A percentile compares a stretch with the other conserved stretches of the same genome.
phyloP scores from a whole-genome alignment of 2,329 filamentous ascomycete species.

The Colletotrichum destructivum region DNA sequence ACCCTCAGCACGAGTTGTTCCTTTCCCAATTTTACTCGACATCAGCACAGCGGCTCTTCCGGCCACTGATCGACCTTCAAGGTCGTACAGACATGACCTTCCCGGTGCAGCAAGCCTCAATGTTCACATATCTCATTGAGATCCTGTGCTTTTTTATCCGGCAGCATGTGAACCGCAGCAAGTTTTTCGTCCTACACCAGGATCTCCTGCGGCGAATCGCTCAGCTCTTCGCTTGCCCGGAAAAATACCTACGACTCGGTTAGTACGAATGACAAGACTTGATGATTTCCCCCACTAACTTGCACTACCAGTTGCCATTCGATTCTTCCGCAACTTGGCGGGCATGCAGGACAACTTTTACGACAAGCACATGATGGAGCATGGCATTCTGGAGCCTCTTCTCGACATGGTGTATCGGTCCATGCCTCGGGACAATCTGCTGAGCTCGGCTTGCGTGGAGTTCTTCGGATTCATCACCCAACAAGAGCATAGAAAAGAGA shows the following conservation, averaged over 20 bases:
- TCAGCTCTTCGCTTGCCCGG: slow-evolving; percentile 84
- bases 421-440: slow-evolving; percentile 91
- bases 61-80: slow-evolving; percentile 87
- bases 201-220: slow-evolving; percentile 84
- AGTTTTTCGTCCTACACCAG: slow-evolving; percentile 88
- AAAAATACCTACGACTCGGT: slow-evolving; percentile 95
- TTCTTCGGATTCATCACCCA: slow-evolving; percentile 89
- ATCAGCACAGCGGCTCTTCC: slow-evolving; percentile 87
- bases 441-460: slow-evolving; percentile 94
- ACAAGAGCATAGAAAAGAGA: slow-evolving; percentile 83
- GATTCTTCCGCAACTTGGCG: slow-evolving; percentile 92
- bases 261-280: slow-evolving; percentile 54
- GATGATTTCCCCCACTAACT: not conserved
- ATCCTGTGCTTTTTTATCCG: slow-evolving; percentile 95
- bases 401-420: slow-evolving; percentile 87
- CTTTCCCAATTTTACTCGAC: slow-evolving; percentile 91
- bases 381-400: slow-evolving; percentile 86
- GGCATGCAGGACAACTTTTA: slow-evolving; percentile 93
- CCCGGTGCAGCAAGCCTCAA: slow-evolving; percentile 86
- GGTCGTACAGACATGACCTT: slow-evolving; percentile 78
- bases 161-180: slow-evolving; percentile 88
- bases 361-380: slow-evolving; percentile 85
- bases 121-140: slow-evolving; percentile 93
- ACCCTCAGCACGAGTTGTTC: slow-evolving; percentile 87
- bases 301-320: slow-evolving; percentile 78